phyloP scores from a whole-genome alignment of 2,329 filamentous ascomycete genomes.

The Talaromyces sp. region DNA sequence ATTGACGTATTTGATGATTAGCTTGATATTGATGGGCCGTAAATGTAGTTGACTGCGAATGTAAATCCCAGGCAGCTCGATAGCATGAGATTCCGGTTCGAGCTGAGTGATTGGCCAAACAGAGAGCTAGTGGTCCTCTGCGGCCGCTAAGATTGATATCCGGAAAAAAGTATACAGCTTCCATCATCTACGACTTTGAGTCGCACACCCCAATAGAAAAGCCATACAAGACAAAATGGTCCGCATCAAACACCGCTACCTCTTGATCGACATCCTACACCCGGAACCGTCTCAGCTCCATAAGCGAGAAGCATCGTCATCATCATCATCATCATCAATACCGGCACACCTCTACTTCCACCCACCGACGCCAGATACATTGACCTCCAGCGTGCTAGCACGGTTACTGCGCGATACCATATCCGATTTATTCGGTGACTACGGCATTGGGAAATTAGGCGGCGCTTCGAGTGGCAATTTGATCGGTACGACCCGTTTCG shows the following conservation, averaged over 20 bases:
- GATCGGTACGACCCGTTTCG: slow-evolving; percentile 53
- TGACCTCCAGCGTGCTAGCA: slow-evolving; percentile 64
- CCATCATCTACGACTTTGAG: neutral
- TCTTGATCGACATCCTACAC: slow-evolving; percentile 91
- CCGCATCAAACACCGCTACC: slow-evolving; percentile 90
- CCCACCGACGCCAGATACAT: slow-evolving; percentile 68
- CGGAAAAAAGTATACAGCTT: neutral
- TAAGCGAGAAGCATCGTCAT: slow-evolving; percentile 15
- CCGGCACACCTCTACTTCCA: slow-evolving; percentile 66
- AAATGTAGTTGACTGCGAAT: neutral
- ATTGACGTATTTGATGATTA: neutral
- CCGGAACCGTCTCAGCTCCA: slow-evolving; percentile 49
- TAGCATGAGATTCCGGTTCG: neutral
- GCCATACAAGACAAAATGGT: slow-evolving; percentile 57
- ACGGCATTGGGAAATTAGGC: slow-evolving; percentile 57
- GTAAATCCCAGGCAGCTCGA: neutral
- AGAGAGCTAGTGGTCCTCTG: neutral
- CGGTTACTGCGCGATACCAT: slow-evolving; percentile 69
- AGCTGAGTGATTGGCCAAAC: neutral
- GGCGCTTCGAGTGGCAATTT: slow-evolving; percentile 68
- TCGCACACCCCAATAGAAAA: neutral
- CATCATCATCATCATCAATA: slow-evolving; percentile 39
- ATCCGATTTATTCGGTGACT: slow-evolving; percentile 77
- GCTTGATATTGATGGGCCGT: neutral
- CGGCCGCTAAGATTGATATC: neutral